Evolutionary conservation across 2,329 filamentous ascomycete genomes (phyloP).

Genomic region (Thyridium curvatum): DNA sequence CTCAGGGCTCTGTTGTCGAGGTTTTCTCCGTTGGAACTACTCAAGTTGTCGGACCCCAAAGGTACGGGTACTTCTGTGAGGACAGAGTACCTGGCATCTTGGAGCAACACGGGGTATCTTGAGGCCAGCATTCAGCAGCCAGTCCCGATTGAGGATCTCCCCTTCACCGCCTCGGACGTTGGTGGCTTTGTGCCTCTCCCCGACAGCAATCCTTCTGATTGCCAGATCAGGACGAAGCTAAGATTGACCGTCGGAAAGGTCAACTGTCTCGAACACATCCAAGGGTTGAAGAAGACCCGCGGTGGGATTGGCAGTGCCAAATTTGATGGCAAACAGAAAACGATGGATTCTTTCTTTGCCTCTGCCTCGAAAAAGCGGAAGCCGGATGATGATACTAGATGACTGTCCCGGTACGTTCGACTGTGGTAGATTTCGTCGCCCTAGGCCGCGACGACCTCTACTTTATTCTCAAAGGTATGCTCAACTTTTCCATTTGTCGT

Average conservation of each 20-base stretch:
- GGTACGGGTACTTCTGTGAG: constrained; percentile 7
- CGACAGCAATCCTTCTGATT: too few relatives aligned
- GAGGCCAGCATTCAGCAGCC: constrained; percentile 15
- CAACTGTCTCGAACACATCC: constrained; percentile 67
- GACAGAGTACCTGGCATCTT: constrained; percentile 25
- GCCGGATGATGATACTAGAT: constrained; percentile 31
- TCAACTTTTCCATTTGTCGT: constrained; percentile 6
- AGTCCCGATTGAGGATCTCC: too few relatives aligned
- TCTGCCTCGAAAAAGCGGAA: constrained; percentile 42
- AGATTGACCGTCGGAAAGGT: constrained; percentile 46
- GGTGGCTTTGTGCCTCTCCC: too few relatives aligned
- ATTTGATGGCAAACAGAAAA: constrained; percentile 70
- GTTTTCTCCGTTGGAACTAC: constrained; percentile 29
- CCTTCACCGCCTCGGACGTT: too few relatives aligned
- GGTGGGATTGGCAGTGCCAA: constrained; percentile 76
- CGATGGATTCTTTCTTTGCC: constrained; percentile 68
- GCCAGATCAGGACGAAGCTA: neutral
- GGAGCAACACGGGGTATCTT: constrained; percentile 49
- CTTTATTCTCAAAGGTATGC: constrained; percentile 29
- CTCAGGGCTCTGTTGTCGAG: constrained; percentile 56
- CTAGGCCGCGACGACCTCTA: too few relatives aligned
- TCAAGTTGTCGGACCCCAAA: constrained; percentile 10
- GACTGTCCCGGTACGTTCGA: neutral
- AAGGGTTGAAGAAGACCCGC: constrained; percentile 68
- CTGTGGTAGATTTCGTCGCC: neutral